Evolutionary conservation across 192 early-diverging fungal species (phyloP).

Genomic region (Irineochytrium annulatum): DNA sequence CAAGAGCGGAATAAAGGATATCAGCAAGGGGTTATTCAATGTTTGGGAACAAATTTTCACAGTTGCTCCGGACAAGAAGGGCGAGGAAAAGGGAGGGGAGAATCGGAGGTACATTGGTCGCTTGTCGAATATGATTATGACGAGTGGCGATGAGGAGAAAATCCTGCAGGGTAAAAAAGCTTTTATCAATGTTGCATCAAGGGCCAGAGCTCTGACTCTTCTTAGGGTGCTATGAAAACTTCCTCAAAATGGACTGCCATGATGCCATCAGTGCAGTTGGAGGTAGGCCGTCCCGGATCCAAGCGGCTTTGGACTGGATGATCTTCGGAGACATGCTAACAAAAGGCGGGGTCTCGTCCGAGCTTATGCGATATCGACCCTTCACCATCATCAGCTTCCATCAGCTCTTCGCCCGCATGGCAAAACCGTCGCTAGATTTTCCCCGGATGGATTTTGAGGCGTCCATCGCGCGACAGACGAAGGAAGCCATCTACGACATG

Average conservation of each 20-base stretch:
- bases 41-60: conserved; percentile 82
- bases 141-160: conserved; percentile 82
- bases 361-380: conserved; percentile 61
- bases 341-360: conserved; percentile 37
- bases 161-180: conserved; percentile 66
- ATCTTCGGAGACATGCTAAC: conserved; percentile 72
- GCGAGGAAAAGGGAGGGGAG: conserved; percentile 9
- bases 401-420: conserved; percentile 71
- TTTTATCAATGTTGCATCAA: too few relatives aligned
- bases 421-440: conserved; percentile 53
- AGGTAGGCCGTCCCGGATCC: conserved; percentile 44
- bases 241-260: conserved; percentile 72
- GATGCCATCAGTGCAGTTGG: conserved; percentile 59
- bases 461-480: conserved; percentile 39
- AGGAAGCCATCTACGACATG: conserved; percentile 43
- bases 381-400: conserved; percentile 75
- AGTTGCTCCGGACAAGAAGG: conserved; percentile 16
- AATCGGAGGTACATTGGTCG: conserved; percentile 5
- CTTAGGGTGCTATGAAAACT: conserved; percentile 88
- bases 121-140: conserved; percentile 45
- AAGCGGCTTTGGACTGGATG: conserved; percentile 71
- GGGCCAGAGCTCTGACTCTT: too few relatives aligned
- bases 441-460: conserved; percentile 72
- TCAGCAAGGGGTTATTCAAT: conserved; percentile 68
- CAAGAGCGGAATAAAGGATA: conserved; percentile 74